Evolutionary conservation across 768 basidiomycete genomes (phyloP), one percentile per base, ranked within the genome.

Genomic region (Russula virescens): DNA sequence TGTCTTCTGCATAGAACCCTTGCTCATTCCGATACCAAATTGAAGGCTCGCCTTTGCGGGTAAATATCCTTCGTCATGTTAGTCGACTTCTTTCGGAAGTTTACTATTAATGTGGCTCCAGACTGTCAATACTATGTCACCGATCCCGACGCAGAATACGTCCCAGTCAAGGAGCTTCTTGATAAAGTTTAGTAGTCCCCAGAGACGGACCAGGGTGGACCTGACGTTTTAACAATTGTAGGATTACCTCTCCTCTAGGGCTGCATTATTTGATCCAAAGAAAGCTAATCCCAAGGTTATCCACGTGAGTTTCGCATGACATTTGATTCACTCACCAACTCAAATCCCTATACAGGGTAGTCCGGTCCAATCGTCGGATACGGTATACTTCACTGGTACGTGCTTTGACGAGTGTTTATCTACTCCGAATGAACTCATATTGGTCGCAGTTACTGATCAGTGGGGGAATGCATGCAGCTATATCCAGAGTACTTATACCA

Each of bases 61-160:
- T 90, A 70, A 68, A 76, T 66, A 48, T 51, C 16, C n/a, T 10
- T 42, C 31, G 38, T 42, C 35, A 21, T 25, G 25, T 40, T 4
- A 38, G 50, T 49, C 18, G 16, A 10, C 38, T 16, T 43, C 18
- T 21, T 16, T 26, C 60, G 26, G 68, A 50, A 10, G 14, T 43
- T 14, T 38, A 38, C 10, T 11, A 38, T 14, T 11, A 11, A 4
- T 54, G 43, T 23, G 28, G 31, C 28, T 23, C 60, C 72, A 89
- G 94, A 97, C 65, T 88, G 85, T 42, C 84, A 88, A 70, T 90
- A 90, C 75, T 98, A 91, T 73, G 89, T 98, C n/a, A 81, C 92
- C 1, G 97, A 98, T 71, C 96, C 94, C 0, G 87, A 91, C 1
- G 78, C 89, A 26, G 79, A 79, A 45, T 80, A 87, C 60, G 79